These are phyloP conservation scores for Exophiala aquamarina DNA, from an alignment of 2,329 filamentous ascomycete species.

Conservation along the genomic window DNA sequence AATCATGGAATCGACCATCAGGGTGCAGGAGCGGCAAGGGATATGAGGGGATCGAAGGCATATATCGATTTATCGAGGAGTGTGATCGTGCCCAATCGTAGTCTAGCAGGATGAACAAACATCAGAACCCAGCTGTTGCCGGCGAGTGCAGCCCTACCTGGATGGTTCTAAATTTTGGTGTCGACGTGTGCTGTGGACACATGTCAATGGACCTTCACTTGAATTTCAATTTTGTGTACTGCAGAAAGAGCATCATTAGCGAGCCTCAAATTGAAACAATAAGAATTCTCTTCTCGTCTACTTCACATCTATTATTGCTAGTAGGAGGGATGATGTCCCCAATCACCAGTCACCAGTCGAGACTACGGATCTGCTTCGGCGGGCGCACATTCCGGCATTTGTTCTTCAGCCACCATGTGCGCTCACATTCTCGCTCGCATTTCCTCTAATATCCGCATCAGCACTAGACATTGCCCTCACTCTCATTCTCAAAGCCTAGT, in stretches of 20 bases:
- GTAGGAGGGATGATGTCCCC: no score
- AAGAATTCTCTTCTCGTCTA: no score
- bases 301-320: no score
- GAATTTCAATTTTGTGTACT: slow-evolving; percentile 4
- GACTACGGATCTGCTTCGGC: no score
- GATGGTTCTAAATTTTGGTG: not conserved
- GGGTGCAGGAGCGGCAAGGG: slow-evolving; percentile 26
- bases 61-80: slow-evolving; percentile 65
- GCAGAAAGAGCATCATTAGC: slow-evolving; percentile 19
- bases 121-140: slow-evolving; percentile 7
- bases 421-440: no score
- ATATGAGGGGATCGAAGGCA: slow-evolving; percentile 65
- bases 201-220: not conserved
- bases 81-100: slow-evolving; percentile 52
- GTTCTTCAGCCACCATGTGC: no score
- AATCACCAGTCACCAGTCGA: no score
- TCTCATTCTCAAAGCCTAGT: slow-evolving; percentile 16
- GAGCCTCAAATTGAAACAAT: slow-evolving; percentile 18
- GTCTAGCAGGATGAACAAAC: not conserved
- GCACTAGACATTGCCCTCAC: no score
- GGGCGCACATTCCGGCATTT: no score
- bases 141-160: slow-evolving; percentile 12
- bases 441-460: no score
- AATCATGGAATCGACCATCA: slow-evolving; percentile 13
- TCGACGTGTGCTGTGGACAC: not conserved